Percentiles rank a stretch among this genome's conserved stretches.
Evolutionary conservation across 2,329 filamentous ascomycete genomes (phyloP).

Genomic region (Hymenoscyphus scutula): DNA sequence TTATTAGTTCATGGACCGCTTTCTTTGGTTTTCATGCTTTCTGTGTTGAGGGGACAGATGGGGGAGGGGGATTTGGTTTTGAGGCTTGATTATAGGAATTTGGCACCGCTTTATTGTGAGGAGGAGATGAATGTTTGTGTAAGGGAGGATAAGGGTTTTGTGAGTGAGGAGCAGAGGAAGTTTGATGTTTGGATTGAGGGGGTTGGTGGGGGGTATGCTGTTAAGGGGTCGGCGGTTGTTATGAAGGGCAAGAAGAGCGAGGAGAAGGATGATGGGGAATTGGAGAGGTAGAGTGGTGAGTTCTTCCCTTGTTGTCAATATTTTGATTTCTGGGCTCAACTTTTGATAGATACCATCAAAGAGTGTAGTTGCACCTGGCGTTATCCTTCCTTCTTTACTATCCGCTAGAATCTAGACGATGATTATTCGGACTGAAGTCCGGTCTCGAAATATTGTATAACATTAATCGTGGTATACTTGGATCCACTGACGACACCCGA

Average conservation of each 20-base stretch:
- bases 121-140: conserved; percentile 71
- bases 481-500: too few relatives aligned
- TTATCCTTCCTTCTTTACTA: too few relatives aligned
- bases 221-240: conserved; percentile 51
- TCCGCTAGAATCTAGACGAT: too few relatives aligned
- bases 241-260: conserved; percentile 1
- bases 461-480: too few relatives aligned
- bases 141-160: conserved; percentile 40
- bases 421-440: too few relatives aligned
- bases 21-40: conserved; percentile 72
- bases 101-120: conserved; percentile 74
- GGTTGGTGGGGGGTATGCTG: conserved; percentile 58
- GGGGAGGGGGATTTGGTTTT: conserved; percentile 43
- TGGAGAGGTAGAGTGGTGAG: too few relatives aligned
- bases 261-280: neutral
- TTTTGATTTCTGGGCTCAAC: too few relatives aligned
- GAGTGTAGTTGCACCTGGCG: too few relatives aligned
- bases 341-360: too few relatives aligned
- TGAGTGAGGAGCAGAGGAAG: conserved; percentile 36
- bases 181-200: conserved; percentile 68
- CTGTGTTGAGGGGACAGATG: conserved; percentile 55
- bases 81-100: conserved; percentile 73
- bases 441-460: too few relatives aligned
- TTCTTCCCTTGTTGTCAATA: too few relatives aligned
- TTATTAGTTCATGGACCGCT: conserved; percentile 87